Evolutionary conservation across 2,329 filamentous ascomycete genomes (phyloP), one percentile per base, ranked within the genome.

Genomic region (Sporothrix sp.): DNA sequence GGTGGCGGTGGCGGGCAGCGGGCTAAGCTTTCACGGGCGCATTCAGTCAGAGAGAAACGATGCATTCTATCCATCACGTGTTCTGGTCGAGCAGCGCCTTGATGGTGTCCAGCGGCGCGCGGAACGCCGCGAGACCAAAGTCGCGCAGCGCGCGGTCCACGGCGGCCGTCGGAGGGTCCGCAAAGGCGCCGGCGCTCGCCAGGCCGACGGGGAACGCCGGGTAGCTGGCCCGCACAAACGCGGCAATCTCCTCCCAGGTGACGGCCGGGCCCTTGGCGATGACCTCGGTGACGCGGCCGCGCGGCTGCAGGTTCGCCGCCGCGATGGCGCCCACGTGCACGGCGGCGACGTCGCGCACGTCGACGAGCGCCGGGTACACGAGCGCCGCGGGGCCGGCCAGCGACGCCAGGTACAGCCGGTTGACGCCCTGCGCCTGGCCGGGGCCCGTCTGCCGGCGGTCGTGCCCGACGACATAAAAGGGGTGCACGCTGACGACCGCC

Each of bases 391-490:
- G 30, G 28, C 21, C 11, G 16, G 14, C 33, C 18, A 56, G 42
- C 13, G 50, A 28, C 2, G 11, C 20, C 33, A 40, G 50, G n/a
- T 54, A 35, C 32, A 49, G 6, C 1, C 33, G n/a, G 11, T 38
- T 45, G 14, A 52, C 48, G 32, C 52, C 49, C 23, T 33, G 27
- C n/a, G 42, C 18, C 3, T 51, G 37, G 6, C 27, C 14, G 35
- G 14, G 21, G 42, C 39, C 23, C 4, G 39, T 27, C 14, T 33
- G 45, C 13, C 38, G 30, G 18, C 33, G 46, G 39, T 56, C 48
- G 30, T 46, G 51, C 18, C 57, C 54, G 10, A 58, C 42, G 18
- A 54, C 44, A 40, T 21, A 54, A 14, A 38, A 25, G 7, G 55
- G 52, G 50, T 50, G 40, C 3, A 56, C n/a, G 13, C 42, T 45